A percentile compares a stretch with the other conserved stretches of the same genome.
phyloP scores from a whole-genome alignment of 164 flowering plant species.

The Liquidambar formosana region DNA sequence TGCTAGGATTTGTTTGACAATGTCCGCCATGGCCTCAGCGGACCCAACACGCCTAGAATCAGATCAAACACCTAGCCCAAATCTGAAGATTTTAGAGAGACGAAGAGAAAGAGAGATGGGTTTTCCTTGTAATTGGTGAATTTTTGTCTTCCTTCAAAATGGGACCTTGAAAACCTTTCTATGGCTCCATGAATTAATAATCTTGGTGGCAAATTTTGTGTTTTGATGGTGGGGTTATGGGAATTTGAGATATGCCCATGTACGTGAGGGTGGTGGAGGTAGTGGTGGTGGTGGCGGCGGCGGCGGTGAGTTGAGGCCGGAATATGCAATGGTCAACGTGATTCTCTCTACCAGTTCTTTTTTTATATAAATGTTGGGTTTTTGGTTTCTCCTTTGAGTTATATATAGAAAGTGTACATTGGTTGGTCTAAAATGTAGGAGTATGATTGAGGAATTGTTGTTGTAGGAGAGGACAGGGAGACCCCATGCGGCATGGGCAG shows the following conservation, averaged over 20 bases:
- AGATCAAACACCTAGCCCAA: not conserved
- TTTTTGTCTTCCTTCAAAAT: not conserved
- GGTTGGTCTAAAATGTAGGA: constrained; percentile 14
- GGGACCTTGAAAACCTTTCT: not conserved
- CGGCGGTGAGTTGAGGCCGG: constrained; percentile 19
- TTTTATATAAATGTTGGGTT: not conserved
- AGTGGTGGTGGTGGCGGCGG: constrained; percentile 11
- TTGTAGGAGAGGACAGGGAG: no score
- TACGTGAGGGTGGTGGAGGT: not conserved
- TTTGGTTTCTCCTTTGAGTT: not conserved
- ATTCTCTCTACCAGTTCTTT: constrained; percentile 20
- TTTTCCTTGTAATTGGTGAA: not conserved
- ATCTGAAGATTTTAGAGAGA: not conserved
- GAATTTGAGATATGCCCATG: not conserved
- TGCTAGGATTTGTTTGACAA: constrained; percentile 63
- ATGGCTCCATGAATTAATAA: not conserved
- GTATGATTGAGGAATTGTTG: no score
- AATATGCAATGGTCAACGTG: constrained; percentile 20
- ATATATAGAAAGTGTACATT: constrained; percentile 21
- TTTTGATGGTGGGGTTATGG: not conserved
- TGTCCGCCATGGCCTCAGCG: constrained; percentile 54
- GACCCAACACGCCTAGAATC: not conserved
- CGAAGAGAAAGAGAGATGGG: not conserved
- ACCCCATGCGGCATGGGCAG: no score
- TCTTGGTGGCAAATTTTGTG: not conserved